Evolutionary conservation across 176 grass and related monocot genomes (phyloP).

Genomic region (Dendrocalamus sinicus): DNA sequence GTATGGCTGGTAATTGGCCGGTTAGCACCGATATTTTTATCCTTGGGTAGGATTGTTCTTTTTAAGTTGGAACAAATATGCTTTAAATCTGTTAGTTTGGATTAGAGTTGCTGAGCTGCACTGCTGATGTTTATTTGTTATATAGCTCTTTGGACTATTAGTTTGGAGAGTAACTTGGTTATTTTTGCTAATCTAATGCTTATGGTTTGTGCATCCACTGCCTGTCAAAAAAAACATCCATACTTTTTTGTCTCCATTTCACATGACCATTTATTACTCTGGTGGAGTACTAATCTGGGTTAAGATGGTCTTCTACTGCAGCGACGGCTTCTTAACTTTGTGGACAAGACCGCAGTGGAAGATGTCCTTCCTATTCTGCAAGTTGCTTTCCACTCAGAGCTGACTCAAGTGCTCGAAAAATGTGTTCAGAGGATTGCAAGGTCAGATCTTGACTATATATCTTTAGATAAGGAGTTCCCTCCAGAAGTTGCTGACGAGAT

Average conservation of each 20-base stretch:
- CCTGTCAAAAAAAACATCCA: not conserved
- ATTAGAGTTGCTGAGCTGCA: not conserved
- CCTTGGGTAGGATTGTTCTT: not conserved
- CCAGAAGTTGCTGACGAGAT: conserved; percentile 66
- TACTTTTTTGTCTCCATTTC: conserved; percentile 22
- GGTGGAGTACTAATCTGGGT: conserved; percentile 13
- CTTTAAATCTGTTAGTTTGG: not conserved
- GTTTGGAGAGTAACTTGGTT: not conserved
- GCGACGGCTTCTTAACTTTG: conserved; percentile 90
- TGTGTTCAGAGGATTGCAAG: conserved; percentile 84
- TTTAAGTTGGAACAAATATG: not conserved
- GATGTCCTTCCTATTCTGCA: conserved; percentile 78
- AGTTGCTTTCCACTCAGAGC: conserved; percentile 77
- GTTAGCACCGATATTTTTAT: too few relatives aligned
- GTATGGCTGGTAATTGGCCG: too few relatives aligned
- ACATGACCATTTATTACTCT: not conserved
- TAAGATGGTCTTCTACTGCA: conserved; percentile 55
- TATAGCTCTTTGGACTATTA: not conserved
- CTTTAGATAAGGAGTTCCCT: conserved; percentile 78
- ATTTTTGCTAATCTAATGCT: not conserved
- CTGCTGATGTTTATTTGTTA: not conserved
- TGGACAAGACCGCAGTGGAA: conserved; percentile 91
- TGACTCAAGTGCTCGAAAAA: conserved; percentile 58
- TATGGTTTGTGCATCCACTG: not conserved
- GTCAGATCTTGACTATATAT: conserved; percentile 83